Evolutionary conservation across 2,329 filamentous ascomycete species (phyloP).

Genomic region (Lithohypha guttulata): DNA sequence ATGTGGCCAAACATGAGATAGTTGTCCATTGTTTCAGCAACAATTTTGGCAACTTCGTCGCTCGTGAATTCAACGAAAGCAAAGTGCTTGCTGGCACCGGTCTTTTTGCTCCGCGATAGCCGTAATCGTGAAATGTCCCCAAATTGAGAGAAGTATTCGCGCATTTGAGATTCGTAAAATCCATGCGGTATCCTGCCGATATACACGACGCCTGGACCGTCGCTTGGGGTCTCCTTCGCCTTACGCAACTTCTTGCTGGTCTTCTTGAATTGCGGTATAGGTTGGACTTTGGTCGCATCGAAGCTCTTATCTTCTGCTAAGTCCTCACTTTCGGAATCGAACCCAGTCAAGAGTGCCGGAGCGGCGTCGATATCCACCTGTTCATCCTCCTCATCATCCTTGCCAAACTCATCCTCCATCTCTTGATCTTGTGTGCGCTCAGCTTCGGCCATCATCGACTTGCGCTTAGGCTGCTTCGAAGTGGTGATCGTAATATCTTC

Average conservation of each 20-base stretch:
- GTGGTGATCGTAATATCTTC: conserved; percentile 17
- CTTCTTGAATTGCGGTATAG: conserved; percentile 36
- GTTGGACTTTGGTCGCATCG: conserved; percentile 35
- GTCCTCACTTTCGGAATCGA: conserved; percentile 46
- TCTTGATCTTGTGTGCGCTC: conserved; percentile 19
- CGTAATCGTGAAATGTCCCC: conserved; percentile 68
- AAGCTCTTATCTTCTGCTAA: conserved; percentile 34
- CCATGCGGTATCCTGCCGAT: conserved; percentile 81
- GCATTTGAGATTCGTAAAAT: conserved; percentile 96
- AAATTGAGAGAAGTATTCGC: conserved; percentile 86
- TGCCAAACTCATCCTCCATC: conserved; percentile 22
- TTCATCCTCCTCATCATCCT: conserved; percentile 23
- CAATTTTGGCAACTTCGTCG: conserved; percentile 74
- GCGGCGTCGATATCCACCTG: conserved; percentile 38
- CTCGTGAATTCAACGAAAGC: conserved; percentile 83
- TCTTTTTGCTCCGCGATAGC: conserved; percentile 83
- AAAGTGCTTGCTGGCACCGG: conserved; percentile 83
- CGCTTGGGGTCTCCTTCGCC: conserved; percentile 37
- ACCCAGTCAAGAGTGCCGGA: conserved; percentile 43
- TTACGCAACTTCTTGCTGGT: conserved; percentile 42
- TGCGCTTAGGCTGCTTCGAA: conserved; percentile 10
- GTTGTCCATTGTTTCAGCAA: conserved; percentile 93
- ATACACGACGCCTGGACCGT: conserved; percentile 67
- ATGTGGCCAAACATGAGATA: conserved; percentile 94
- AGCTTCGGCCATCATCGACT: conserved; percentile 21